Conservation (phyloP, 495 filamentous ascomycete genomes). For the Neurospora sp. region DNA sequence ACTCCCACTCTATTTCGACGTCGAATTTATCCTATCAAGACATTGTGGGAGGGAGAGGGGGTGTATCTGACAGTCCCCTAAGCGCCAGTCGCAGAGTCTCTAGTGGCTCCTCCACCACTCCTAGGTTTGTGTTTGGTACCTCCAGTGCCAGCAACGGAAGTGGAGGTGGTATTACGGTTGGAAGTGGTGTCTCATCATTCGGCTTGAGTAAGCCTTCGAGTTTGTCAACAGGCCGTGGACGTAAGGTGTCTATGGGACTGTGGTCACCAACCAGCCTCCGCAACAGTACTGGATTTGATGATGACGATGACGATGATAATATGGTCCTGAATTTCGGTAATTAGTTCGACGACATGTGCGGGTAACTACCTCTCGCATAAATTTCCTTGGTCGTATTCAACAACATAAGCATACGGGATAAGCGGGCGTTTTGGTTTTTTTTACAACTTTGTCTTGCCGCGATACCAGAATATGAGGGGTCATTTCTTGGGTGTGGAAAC, state of each 20-base stretch:
- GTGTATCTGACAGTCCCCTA: constrained; percentile 22
- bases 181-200: constrained; percentile 25
- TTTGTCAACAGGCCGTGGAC: constrained; percentile 8
- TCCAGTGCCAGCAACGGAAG: constrained; percentile 2
- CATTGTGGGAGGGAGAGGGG: constrained; percentile 13
- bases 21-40: constrained; percentile 24
- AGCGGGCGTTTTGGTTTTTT: not conserved
- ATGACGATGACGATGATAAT: constrained; percentile 29
- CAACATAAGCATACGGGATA: not conserved
- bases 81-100: constrained; percentile 22
- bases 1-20: constrained; percentile 18
- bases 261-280: constrained; percentile 25
- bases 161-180: constrained; percentile 23
- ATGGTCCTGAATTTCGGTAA: constrained; percentile 35
- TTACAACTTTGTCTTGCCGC: not conserved
- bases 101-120: not conserved
- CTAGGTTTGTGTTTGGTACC: not conserved
- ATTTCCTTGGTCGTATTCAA: not conserved
- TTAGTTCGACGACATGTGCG: not conserved
- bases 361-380: not conserved
- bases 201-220: constrained; percentile 7
- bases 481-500: not conserved
- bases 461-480: not conserved
- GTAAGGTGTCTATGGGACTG: constrained; percentile 21
- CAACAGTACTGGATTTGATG: constrained; percentile 18